phyloP scores from a whole-genome alignment of 495 filamentous ascomycete genomes.

The Zalerion maritima region DNA sequence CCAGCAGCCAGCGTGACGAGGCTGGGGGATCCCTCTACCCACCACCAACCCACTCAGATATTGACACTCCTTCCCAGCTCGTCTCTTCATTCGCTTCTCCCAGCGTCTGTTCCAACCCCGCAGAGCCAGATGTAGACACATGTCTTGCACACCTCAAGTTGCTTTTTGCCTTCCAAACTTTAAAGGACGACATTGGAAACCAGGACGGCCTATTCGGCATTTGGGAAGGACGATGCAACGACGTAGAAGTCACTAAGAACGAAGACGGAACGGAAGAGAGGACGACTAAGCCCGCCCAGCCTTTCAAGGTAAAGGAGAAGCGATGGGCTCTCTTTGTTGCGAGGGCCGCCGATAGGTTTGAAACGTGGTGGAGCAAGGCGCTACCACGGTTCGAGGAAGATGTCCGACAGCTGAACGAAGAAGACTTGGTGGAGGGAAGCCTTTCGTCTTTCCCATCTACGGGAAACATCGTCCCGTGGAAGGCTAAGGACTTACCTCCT shows the following conservation, averaged over 20 bases:
- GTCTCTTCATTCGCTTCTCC: too few species aligned
- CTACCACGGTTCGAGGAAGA: too few species aligned
- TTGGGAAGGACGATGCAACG: slow-evolving; percentile 16
- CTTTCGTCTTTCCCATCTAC: too few species aligned
- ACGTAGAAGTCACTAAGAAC: not conserved
- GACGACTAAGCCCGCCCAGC: slow-evolving; percentile 15
- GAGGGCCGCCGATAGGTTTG: slow-evolving; percentile 47
- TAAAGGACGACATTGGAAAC: slow-evolving; percentile 38
- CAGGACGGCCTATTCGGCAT: slow-evolving; percentile 42
- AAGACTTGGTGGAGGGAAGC: slow-evolving; percentile 3
- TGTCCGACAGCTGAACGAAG: slow-evolving; percentile 2
- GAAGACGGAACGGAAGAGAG: slow-evolving; percentile 6
- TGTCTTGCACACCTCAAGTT: slow-evolving; percentile 54
- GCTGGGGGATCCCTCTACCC: too few species aligned
- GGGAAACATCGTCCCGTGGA: slow-evolving; percentile 1
- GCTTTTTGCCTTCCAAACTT: slow-evolving; percentile 40
- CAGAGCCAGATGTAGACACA: too few species aligned
- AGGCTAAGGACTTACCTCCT: not conserved
- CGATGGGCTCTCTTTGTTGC: slow-evolving; percentile 52
- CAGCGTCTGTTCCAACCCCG: too few species aligned
- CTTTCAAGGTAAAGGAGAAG: slow-evolving; percentile 50
- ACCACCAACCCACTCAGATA: too few species aligned
- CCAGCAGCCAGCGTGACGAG: too few species aligned
- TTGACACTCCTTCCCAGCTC: too few species aligned
- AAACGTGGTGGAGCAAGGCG: slow-evolving; percentile 45